These are phyloP conservation scores for Alternaria conjuncta DNA, from an alignment of 2,329 filamentous ascomycete species.

Conservation along the genomic window DNA sequence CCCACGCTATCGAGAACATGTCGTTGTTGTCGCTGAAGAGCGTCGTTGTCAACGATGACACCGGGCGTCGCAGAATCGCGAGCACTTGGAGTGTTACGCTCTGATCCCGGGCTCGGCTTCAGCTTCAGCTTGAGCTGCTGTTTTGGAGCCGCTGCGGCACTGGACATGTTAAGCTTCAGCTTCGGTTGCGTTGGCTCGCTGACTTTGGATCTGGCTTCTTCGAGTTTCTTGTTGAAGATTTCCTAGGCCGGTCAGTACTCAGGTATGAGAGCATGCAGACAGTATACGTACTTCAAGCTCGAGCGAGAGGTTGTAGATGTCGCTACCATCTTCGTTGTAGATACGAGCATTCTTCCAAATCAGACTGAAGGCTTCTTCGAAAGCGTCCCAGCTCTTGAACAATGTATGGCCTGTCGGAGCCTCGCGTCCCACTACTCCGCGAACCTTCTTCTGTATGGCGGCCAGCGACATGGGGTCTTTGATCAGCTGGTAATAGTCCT, in stretches of 20 bases:
- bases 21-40: slow-evolving; percentile 60
- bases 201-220: slow-evolving; percentile 74
- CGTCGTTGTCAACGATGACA: slow-evolving; percentile 62
- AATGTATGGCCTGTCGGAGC: slow-evolving; percentile 67
- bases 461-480: slow-evolving; percentile 80
- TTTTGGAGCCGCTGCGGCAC: slow-evolving; percentile 34
- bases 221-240: slow-evolving; percentile 71
- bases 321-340: slow-evolving; percentile 91
- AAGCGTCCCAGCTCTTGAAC: slow-evolving; percentile 81
- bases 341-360: slow-evolving; percentile 88
- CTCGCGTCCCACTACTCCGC: slow-evolving; percentile 72
- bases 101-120: slow-evolving; percentile 49
- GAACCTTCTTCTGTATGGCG: slow-evolving; percentile 77
- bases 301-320: slow-evolving; percentile 77
- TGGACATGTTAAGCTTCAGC: slow-evolving; percentile 77
- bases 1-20: slow-evolving; percentile 58
- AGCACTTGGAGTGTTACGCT: slow-evolving; percentile 49
- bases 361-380: slow-evolving; percentile 78
- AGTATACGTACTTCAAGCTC: slow-evolving; percentile 72
- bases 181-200: slow-evolving; percentile 76
- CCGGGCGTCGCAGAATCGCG: slow-evolving; percentile 55
- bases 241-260: slow-evolving; percentile 57
- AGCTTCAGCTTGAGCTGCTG: slow-evolving; percentile 69
- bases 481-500: slow-evolving; percentile 88
- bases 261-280: not conserved